phyloP scores from a whole-genome alignment of 768 basidiomycete genomes.

The Tremella mesenterica region DNA sequence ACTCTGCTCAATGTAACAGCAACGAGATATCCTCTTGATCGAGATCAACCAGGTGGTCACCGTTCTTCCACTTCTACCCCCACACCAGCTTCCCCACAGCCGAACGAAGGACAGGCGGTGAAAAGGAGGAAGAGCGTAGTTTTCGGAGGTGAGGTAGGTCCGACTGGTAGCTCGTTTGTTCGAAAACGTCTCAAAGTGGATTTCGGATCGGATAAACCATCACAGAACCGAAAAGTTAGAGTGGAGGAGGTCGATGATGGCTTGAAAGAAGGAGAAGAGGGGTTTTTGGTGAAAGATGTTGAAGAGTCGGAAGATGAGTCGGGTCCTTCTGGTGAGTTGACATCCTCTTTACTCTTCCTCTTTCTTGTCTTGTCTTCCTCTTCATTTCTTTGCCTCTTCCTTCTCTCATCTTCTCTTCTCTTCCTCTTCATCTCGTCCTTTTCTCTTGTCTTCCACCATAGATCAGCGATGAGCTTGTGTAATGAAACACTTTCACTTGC shows the following conservation, averaged over 20 bases:
- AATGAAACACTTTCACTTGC: too few relatives aligned
- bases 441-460: too few relatives aligned
- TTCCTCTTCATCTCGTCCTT: too few relatives aligned
- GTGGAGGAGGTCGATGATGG: conserved; percentile 2
- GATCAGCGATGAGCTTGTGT: too few relatives aligned
- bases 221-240: too few relatives aligned
- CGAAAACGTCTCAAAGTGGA: too few relatives aligned
- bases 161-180: conserved; percentile 39
- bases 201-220: too few relatives aligned
- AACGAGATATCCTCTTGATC: conserved; percentile 49
- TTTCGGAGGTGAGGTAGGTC: conserved; percentile 43
- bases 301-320: conserved; percentile 10
- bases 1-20: conserved; percentile 87
- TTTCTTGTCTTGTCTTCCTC: neutral
- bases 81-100: neutral
- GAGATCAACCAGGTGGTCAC: conserved; percentile 38
- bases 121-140: conserved; percentile 41
- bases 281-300: conserved; percentile 2
- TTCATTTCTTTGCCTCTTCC: too few relatives aligned
- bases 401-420: too few relatives aligned
- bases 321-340: conserved; percentile 15
- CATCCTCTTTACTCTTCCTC: neutral
- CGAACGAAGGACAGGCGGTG: conserved; percentile 50
- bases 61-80: conserved; percentile 18
- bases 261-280: conserved; percentile 3